Percentiles rank a stretch among this genome's conserved stretches.
Conservation (phyloP, 140 eudicot species). For the Erigeron philadelphicus region DNA sequence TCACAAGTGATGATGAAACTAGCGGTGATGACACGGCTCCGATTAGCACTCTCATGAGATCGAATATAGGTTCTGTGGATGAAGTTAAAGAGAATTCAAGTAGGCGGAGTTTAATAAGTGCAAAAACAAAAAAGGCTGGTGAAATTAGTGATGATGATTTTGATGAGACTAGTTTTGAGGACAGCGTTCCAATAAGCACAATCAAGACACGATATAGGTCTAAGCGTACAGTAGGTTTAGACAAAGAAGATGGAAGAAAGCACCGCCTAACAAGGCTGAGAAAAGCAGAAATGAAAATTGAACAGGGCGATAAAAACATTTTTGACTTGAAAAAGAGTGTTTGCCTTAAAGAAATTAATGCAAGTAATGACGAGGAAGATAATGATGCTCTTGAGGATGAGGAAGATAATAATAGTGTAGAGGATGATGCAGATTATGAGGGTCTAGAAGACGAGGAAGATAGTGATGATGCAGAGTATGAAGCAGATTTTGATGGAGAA, state of each 20-base stretch:
- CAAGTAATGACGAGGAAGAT: neutral
- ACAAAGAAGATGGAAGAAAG: constrained; percentile 32
- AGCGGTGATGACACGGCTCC: too few species aligned
- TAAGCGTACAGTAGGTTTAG: neutral
- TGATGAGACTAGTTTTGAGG: constrained; percentile 5
- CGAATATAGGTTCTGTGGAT: neutral
- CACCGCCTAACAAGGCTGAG: constrained; percentile 30
- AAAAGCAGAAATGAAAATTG: constrained; percentile 13
- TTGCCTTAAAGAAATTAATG: neutral
- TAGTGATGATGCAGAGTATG: too few species aligned
- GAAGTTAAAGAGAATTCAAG: neutral
- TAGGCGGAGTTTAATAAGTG: neutral
- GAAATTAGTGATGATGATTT: constrained; percentile 41
- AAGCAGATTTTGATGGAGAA: too few species aligned
- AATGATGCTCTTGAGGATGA: constrained; percentile 19
- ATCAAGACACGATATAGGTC: too few species aligned
- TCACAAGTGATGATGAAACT: constrained; percentile 39
- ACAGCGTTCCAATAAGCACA: too few species aligned
- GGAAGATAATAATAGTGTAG: constrained; percentile 32
- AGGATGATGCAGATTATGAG: neutral
- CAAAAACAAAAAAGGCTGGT: constrained; percentile 38
- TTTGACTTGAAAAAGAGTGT: constrained; percentile 13
- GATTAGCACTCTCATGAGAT: constrained; percentile 21
- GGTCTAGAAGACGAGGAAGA: too few species aligned
- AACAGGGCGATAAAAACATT: constrained; percentile 18